These are phyloP conservation scores for Shiraia sp. DNA, from an alignment of 2,329 filamentous ascomycete species.

Conservation along the genomic window DNA sequence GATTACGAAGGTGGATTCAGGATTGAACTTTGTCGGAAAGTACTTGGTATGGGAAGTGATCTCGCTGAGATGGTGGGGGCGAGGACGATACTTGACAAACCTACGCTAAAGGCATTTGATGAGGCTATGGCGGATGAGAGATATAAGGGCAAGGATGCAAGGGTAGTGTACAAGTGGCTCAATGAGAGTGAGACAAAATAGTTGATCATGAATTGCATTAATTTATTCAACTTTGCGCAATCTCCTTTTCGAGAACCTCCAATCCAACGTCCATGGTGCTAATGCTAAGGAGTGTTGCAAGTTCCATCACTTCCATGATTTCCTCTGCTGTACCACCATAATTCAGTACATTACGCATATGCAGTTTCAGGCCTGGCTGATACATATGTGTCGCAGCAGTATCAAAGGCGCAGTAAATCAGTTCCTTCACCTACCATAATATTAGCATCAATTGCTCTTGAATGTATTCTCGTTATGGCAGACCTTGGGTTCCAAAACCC, in stretches of 20 bases:
- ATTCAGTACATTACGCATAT: constrained; percentile 54
- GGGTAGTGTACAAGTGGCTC: constrained; percentile 39
- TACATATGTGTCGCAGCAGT: constrained; percentile 54
- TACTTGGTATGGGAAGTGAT: constrained; percentile 40
- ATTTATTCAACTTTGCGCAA: constrained; percentile 9
- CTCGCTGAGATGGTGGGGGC: constrained; percentile 42
- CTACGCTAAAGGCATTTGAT: constrained; percentile 33
- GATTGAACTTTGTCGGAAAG: constrained; percentile 40
- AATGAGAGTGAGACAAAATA: constrained; percentile 34
- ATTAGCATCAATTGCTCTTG: not conserved
- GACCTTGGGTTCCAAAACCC: constrained; percentile 51
- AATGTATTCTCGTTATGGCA: not conserved
- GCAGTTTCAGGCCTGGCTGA: constrained; percentile 51
- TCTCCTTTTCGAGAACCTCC: constrained; percentile 27
- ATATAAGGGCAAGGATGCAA: constrained; percentile 37
- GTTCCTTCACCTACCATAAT: constrained; percentile 45
- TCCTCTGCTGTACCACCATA: constrained; percentile 53
- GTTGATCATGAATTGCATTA: not conserved
- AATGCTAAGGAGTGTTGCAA: constrained; percentile 44
- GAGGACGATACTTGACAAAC: constrained; percentile 35
- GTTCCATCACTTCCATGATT: constrained; percentile 54
- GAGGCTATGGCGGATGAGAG: constrained; percentile 33
- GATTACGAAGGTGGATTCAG: constrained; percentile 46
- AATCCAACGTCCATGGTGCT: constrained; percentile 35
- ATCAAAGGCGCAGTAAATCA: constrained; percentile 56